Conservation (phyloP, 192 early-diverging fungal genomes). For the Umbelopsis ramanniana region DNA sequence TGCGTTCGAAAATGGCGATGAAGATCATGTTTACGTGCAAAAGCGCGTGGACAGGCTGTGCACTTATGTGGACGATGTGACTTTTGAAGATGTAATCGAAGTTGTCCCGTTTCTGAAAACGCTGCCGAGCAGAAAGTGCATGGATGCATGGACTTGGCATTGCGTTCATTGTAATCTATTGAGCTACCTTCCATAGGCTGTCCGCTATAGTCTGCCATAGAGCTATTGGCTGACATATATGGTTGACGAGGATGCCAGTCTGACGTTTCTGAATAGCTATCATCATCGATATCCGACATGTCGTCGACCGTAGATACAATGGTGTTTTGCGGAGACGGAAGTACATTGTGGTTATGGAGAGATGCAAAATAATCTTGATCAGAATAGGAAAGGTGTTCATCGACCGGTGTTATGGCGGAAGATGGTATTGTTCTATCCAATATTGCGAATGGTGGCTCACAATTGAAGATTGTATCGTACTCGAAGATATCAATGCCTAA, state of each 20-base stretch:
- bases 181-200: too few relatives aligned
- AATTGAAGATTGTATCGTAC: not conserved
- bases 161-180: not conserved
- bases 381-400: not conserved
- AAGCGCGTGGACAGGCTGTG: slow-evolving; percentile 60
- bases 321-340: not conserved
- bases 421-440: not conserved
- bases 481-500: not conserved
- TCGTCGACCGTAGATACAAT: not conserved
- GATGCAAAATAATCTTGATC: not conserved
- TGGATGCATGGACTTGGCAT: not conserved
- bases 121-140: not conserved
- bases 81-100: slow-evolving; percentile 13
- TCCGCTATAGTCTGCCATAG: too few relatives aligned
- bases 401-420: not conserved
- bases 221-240: not conserved
- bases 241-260: not conserved
- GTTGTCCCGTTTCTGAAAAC: not conserved
- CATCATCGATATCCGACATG: not conserved
- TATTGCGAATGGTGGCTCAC: not conserved
- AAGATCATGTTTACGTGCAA: slow-evolving; percentile 77
- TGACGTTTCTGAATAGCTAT: not conserved
- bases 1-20: slow-evolving; percentile 66
- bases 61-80: slow-evolving; percentile 63
- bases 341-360: not conserved